Conservation (phyloP, 805 yeast genomes). For the Schwanniomyces vanrijiae region DNA sequence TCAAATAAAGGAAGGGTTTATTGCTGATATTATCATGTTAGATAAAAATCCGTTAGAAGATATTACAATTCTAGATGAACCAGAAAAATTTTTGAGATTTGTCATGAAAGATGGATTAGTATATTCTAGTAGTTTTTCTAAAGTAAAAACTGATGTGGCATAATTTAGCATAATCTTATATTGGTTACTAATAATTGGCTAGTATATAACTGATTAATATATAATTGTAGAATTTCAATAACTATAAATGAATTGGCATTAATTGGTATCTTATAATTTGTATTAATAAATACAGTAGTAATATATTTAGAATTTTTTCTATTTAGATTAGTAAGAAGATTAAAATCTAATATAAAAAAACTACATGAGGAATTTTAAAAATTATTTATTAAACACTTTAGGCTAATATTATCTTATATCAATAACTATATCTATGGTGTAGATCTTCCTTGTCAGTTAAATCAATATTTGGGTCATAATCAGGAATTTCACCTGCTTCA, state of each 20-base stretch:
- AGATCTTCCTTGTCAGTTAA: slow-evolving; percentile 21
- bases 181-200: too few species aligned
- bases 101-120: slow-evolving; percentile 23
- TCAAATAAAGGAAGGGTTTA: slow-evolving; percentile 20
- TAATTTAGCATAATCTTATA: neutral
- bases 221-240: too few species aligned
- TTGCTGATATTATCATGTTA: slow-evolving; percentile 22
- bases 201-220: too few species aligned
- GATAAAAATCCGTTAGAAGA: slow-evolving; percentile 23
- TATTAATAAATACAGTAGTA: too few species aligned
- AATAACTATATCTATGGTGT: slow-evolving; percentile 3
- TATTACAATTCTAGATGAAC: slow-evolving; percentile 20
- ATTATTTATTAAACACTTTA: too few species aligned
- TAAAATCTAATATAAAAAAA: too few species aligned
- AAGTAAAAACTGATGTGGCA: neutral
- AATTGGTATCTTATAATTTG: too few species aligned
- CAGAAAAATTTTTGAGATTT: slow-evolving; percentile 16
- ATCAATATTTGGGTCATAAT: slow-evolving; percentile 16
- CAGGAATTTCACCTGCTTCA: slow-evolving; percentile 11
- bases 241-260: too few species aligned
- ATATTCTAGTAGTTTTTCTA: neutral
- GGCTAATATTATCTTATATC: too few species aligned
- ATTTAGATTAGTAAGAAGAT: too few species aligned
- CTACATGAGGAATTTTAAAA: too few species aligned
- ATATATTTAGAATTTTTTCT: too few species aligned